A percentile compares a stretch with the other conserved stretches of the same genome.
These are phyloP conservation scores for Schizosaccharomyces osmophilus DNA, from an alignment of 805 yeast genomes.

Conservation along the genomic window DNA sequence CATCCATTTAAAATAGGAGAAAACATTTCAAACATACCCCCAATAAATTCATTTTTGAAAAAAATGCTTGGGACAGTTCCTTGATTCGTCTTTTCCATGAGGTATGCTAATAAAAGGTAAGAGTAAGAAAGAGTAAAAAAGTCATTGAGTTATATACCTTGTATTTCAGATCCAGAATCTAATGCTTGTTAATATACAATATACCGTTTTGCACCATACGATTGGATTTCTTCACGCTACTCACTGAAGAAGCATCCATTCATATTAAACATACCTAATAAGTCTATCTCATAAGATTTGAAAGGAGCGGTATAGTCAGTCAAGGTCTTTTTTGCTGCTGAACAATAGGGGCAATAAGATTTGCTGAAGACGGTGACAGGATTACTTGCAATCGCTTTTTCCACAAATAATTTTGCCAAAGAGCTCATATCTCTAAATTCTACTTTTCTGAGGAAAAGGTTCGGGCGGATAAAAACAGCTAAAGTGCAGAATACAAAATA, in stretches of 20 bases:
- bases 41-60: conserved; percentile 76
- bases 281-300: conserved; percentile 15
- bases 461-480: too few relatives aligned
- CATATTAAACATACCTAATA: neutral
- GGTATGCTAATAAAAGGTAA: conserved; percentile 56
- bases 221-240: too few relatives aligned
- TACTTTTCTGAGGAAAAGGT: too few relatives aligned
- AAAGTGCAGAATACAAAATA: too few relatives aligned
- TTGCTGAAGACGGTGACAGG: conserved; percentile 64
- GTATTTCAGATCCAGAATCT: neutral
- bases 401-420: conserved; percentile 19
- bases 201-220: too few relatives aligned
- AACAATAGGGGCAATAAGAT: conserved; percentile 25
- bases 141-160: neutral
- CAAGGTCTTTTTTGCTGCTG: conserved; percentile 22
- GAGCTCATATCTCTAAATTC: conserved; percentile 4
- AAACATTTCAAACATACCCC: conserved; percentile 26
- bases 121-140: conserved; percentile 19
- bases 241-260: neutral
- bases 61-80: conserved; percentile 81
- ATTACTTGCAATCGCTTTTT: conserved; percentile 36
- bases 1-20: too few relatives aligned
- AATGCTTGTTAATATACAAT: neutral
- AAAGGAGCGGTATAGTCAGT: conserved; percentile 19
- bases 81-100: conserved; percentile 60